Evolutionary conservation across 2,329 filamentous ascomycete genomes (phyloP), one percentile per base, ranked within the genome.

Genomic region (Aspergillus hiratsukae): DNA sequence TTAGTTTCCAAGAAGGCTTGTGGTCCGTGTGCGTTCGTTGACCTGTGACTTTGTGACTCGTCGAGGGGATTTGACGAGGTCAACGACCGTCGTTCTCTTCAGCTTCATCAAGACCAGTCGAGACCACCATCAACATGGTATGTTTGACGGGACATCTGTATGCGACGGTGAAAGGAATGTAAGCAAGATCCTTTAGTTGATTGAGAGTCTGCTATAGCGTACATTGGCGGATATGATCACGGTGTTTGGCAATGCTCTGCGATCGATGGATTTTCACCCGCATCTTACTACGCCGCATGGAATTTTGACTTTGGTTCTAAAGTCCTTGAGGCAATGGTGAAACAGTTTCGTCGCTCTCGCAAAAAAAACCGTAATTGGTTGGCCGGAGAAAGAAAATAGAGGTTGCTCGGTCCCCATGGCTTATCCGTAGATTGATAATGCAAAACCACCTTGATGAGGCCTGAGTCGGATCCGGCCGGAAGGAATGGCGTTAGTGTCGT

Each of bases 281-380:
- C 14, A 17, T n/a, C 31, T 37, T 14, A 37, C 31, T 17, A 37
- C 31, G 14, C 31, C 6, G 31, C 31, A 37, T 37, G 14, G 14
- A 17, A 17, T 40, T 51, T 37, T 51, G 23, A 51, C 49, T 51
- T 56, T 63, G 54, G 56, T 35, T 37, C 48, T 51, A 45, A 28
- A 49, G 45, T n/a, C 52, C 49, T 27, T 62, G 59, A 63, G 54
- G 61, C 61, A 62, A 55, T 64, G 60, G 61, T 64, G 61, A 64
- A 64, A 64, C 61, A 54, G 58, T 48, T 49, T 48, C 14, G 4
- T 37, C 31, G 6, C 31, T 17, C 57, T 58, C 45, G 10, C 53
- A 55, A 52, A 46, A 50, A 57, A 48, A 23, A 31, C 14, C n/a
- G 25, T 28, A 17, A 43, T 23, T 54, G 37, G 52, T 53, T 54